Base-by-base conservation (phyloP, 2,329 filamentous ascomycete genomes). In the Microascus cirrosus region DNA sequence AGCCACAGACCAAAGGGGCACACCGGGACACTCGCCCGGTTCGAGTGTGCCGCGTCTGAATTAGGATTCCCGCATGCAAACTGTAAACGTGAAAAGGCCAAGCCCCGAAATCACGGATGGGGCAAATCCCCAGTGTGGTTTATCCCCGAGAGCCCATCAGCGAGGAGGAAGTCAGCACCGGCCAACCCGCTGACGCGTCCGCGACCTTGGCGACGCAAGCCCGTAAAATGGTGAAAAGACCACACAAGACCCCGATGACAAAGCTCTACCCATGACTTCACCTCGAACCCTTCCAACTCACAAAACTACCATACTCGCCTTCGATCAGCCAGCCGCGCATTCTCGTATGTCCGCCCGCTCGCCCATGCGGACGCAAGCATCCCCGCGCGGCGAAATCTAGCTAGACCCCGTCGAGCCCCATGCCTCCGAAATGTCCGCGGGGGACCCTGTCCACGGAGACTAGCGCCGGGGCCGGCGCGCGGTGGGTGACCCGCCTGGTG, bases 401-500 rank as follows among this genome's bases (percentile, higher is more conserved):
- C 45, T 50, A 7, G n/a, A 20, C n/a, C 45, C 22, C 45, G 5
- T 22, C 45, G 45, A 20, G 20, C 45, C 45, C 45, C 45, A 50
- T 50, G 45, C 22, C 45, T 20, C 45, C n/a, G 20, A 50, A 50
- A 50, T 50, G 45, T 12, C 45, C 45, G 5, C n/a, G 45, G 45
- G 22, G 22, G 22, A 24, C n/a, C 45, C 5, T 50, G 45, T 50
- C 45, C n/a, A 20, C n/a, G 18, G 45, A 50, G 45, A 54, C 24
- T 54, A 57, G 55, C 48, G 48, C 55, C 24, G 25, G 22, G 11
- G 11, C 18, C 32, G 48, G 55, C 50, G 55, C 48, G 32, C 72
- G 79, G 64, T 82, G 79, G 70, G 77, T 80, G 54, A 82, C 84
- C 56, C 79, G 86, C 59, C 71, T 87, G 58, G 83, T 95, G 59